phyloP scores from a whole-genome alignment of 2,329 filamentous ascomycete species.

The Fusarium sp. region DNA sequence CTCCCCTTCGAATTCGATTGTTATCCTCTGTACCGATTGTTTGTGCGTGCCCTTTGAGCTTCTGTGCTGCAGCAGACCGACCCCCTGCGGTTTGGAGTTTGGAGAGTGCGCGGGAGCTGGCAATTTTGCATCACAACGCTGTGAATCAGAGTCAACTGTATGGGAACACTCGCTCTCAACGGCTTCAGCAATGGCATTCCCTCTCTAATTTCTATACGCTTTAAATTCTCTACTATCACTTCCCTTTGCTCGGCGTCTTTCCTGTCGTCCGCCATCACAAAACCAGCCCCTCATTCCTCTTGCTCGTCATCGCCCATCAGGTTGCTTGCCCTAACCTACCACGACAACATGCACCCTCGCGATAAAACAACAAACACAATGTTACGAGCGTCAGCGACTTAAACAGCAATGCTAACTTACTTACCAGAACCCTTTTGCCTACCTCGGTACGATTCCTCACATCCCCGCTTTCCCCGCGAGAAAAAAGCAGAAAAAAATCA shows the following conservation, averaged over 20 bases:
- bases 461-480: slow-evolving; percentile 41
- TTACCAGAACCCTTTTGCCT: slow-evolving; percentile 93
- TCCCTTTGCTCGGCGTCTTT: slow-evolving; percentile 1
- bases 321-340: slow-evolving; percentile 43
- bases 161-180: slow-evolving; percentile 14
- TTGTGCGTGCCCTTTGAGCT: neutral
- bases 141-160: slow-evolving; percentile 7
- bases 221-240: neutral
- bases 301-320: slow-evolving; percentile 35
- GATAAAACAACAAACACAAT: slow-evolving; percentile 12
- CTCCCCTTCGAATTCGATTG: neutral
- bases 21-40: neutral
- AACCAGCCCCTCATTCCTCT: slow-evolving; percentile 40
- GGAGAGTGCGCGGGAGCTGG: slow-evolving; percentile 3
- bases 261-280: slow-evolving; percentile 15
- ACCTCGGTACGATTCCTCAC: slow-evolving; percentile 81
- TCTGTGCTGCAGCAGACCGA: neutral
- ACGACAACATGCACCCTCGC: slow-evolving; percentile 9
- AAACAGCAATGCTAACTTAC: slow-evolving; percentile 38
- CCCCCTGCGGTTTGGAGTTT: slow-evolving; percentile 13
- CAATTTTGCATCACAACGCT: slow-evolving; percentile 29
- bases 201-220: neutral
- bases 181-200: slow-evolving; percentile 25
- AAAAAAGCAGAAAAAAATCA: slow-evolving; percentile 17
- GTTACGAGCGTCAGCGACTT: neutral